A percentile compares a stretch with the other conserved stretches of the same genome.
Conservation (phyloP, 768 basidiomycete genomes). For the Tricholoma furcatifolium region DNA sequence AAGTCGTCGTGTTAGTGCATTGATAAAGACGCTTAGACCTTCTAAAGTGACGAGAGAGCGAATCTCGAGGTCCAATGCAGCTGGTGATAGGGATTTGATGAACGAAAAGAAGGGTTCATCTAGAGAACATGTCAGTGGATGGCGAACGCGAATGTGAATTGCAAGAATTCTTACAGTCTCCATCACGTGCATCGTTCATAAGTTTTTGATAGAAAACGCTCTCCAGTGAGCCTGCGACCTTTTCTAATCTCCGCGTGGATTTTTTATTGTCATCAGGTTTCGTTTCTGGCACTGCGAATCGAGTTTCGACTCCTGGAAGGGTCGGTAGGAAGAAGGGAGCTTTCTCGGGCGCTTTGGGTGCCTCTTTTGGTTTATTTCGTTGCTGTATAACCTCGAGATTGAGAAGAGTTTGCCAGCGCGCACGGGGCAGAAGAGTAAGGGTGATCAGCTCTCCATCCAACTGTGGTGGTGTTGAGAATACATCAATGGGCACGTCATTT, state of each 20-base stretch:
- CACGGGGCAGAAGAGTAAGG: slow-evolving; percentile 85
- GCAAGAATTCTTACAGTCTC: slow-evolving; percentile 61
- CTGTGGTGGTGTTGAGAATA: slow-evolving; percentile 85
- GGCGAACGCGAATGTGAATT: not conserved
- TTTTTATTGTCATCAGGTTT: slow-evolving; percentile 38
- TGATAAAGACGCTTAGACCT: slow-evolving; percentile 66
- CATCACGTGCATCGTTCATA: slow-evolving; percentile 47
- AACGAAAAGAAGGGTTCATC: slow-evolving; percentile 85
- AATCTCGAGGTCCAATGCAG: slow-evolving; percentile 88
- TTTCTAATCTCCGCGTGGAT: slow-evolving; percentile 52
- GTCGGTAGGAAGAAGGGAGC: slow-evolving; percentile 98
- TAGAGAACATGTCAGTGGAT: slow-evolving; percentile 23
- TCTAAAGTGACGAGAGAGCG: slow-evolving; percentile 71
- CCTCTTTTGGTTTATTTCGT: slow-evolving; percentile 95
- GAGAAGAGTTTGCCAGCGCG: slow-evolving; percentile 95
- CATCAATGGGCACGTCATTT: slow-evolving; percentile 60
- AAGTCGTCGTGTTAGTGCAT: slow-evolving; percentile 71
- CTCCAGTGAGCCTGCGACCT: slow-evolving; percentile 46
- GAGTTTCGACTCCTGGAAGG: slow-evolving; percentile 79
- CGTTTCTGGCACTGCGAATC: slow-evolving; percentile 62
- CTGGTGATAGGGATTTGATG: slow-evolving; percentile 84
- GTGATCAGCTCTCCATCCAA: slow-evolving; percentile 91
- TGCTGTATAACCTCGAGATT: slow-evolving; percentile 96
- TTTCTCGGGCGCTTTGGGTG: slow-evolving; percentile 91
- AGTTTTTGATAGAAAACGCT: slow-evolving; percentile 75